Percentiles rank a stretch among this genome's conserved stretches.
Conservation (phyloP, 352 stramenopile species). For the Pythium aquatile region DNA sequence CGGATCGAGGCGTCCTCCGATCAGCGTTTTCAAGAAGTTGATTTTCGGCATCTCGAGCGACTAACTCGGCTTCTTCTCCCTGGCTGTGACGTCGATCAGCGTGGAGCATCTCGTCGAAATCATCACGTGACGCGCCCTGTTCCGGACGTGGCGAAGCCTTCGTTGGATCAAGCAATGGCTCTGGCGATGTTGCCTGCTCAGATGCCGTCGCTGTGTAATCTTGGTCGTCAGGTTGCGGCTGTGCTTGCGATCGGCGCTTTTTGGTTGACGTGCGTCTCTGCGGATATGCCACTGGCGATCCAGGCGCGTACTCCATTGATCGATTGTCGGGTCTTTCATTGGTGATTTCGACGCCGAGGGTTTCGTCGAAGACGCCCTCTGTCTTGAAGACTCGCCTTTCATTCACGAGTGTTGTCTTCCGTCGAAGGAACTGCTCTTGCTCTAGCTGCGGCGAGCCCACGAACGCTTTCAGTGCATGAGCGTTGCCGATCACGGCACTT, state of each 20-base stretch:
- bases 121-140: not conserved
- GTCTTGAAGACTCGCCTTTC: conserved; percentile 45
- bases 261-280: not conserved
- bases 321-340: conserved; percentile 35
- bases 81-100: too few relatives aligned
- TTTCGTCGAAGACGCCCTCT: conserved; percentile 38
- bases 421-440: conserved; percentile 58
- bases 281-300: not conserved
- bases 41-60: too few relatives aligned
- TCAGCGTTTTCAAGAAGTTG: too few relatives aligned
- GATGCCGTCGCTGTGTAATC: not conserved
- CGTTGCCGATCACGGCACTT: conserved; percentile 4
- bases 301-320: conserved; percentile 18
- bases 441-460: conserved; percentile 20
- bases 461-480: conserved; percentile 3
- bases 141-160: conserved; percentile 5
- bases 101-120: too few relatives aligned
- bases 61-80: not conserved
- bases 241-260: not conserved
- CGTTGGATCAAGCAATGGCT: not conserved
- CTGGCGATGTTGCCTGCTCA: not conserved
- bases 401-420: conserved; percentile 22
- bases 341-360: conserved; percentile 62
- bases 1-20: too few relatives aligned
- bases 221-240: not conserved